phyloP scores from a whole-genome alignment of 257 asterid species.

The Ballota nigra region DNA sequence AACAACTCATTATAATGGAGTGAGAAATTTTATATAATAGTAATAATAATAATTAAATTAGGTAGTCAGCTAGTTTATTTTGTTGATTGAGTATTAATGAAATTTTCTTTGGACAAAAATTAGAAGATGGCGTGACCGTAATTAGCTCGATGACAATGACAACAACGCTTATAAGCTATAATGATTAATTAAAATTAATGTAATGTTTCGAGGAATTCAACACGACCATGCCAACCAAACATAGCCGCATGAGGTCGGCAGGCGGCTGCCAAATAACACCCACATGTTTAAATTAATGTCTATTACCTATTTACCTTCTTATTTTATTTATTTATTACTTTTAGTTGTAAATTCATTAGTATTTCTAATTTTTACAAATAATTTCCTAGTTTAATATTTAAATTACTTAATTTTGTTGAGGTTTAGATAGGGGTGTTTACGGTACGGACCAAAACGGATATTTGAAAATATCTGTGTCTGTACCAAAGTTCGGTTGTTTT shows the following conservation, averaged over 20 bases:
- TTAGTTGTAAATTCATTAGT: not conserved
- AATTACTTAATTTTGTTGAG: too few relatives aligned
- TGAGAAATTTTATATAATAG: constrained; percentile 5
- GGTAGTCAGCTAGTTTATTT: constrained; percentile 8
- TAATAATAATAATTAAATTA: constrained; percentile 16
- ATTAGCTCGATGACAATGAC: constrained; percentile 27
- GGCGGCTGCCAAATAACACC: not conserved
- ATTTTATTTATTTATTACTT: not conserved
- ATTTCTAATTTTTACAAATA: not conserved
- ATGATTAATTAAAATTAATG: not conserved
- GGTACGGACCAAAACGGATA: too few relatives aligned
- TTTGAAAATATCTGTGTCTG: too few relatives aligned
- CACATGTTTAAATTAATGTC: constrained; percentile 22
- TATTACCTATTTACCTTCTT: not conserved
- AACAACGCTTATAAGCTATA: constrained; percentile 6
- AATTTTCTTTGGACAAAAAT: not conserved
- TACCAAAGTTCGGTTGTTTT: too few relatives aligned
- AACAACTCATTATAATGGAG: constrained; percentile 31
- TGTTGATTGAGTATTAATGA: constrained; percentile 14
- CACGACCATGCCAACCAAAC: constrained; percentile 34
- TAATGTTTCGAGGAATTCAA: constrained; percentile 33
- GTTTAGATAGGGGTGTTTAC: too few relatives aligned
- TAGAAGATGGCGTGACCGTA: constrained; percentile 13
- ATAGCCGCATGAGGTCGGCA: constrained; percentile 49
- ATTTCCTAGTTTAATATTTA: not conserved